phyloP scores from a whole-genome alignment of 106 monocot genomes.

The Agapanthus africanus region DNA sequence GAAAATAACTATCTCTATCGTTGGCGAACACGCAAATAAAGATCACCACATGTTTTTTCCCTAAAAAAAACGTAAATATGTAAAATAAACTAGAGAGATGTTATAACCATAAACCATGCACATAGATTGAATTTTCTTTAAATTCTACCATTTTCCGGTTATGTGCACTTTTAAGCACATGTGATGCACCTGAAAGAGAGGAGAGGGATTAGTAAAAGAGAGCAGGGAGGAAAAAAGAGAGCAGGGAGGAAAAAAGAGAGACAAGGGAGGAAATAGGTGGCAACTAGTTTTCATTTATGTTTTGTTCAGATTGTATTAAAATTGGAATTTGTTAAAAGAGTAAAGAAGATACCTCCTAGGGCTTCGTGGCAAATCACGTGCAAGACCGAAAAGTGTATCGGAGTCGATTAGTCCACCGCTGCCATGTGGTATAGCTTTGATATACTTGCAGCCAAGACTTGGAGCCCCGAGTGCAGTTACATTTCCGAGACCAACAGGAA shows the following conservation, averaged over 20 bases:
- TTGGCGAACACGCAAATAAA: background rate
- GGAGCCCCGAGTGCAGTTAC: conserved; percentile 45
- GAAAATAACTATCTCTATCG: background rate
- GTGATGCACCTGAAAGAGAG: too few relatives aligned
- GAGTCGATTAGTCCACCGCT: conserved; percentile 81
- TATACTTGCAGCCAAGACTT: conserved; percentile 48
- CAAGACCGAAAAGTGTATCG: conserved; percentile 83
- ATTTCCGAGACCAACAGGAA: conserved; percentile 73
- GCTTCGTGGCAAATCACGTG: conserved; percentile 65
- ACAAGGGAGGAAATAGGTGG: too few relatives aligned
- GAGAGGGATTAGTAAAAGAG: too few relatives aligned
- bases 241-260: too few relatives aligned
- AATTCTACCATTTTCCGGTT: background rate
- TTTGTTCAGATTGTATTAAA: too few relatives aligned
- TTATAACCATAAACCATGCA: too few relatives aligned
- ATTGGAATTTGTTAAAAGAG: background rate
- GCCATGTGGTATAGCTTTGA: conserved; percentile 66
- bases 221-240: too few relatives aligned
- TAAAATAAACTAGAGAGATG: background rate
- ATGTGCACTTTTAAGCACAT: background rate
- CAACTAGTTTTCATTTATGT: too few relatives aligned
- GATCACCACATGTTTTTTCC: background rate
- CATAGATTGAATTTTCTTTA: background rate
- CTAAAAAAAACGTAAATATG: background rate
- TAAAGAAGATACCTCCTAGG: conserved; percentile 59